A percentile compares a stretch with the other conserved stretches of the same genome.
Conservation (phyloP, 768 basidiomycete species). For the Mycena metata region DNA sequence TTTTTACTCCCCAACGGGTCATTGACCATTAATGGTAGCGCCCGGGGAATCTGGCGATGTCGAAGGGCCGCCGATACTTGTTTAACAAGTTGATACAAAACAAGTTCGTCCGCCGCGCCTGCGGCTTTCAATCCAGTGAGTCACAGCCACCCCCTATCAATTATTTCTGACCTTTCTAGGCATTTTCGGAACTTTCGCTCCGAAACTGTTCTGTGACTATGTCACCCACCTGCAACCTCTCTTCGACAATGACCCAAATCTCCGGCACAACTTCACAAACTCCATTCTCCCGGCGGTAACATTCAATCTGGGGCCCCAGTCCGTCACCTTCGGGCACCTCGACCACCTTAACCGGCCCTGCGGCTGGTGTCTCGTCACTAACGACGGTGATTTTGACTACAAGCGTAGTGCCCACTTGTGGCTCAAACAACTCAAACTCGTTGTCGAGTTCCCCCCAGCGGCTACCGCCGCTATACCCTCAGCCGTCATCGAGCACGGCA, state of each 20-base stretch:
- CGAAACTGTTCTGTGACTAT: slow-evolving; percentile 40
- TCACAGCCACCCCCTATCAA: background rate
- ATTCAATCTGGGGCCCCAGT: slow-evolving; percentile 51
- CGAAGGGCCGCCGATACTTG: too few relatives aligned
- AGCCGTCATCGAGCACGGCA: background rate
- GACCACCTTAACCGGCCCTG: too few relatives aligned
- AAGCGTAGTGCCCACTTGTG: too few relatives aligned
- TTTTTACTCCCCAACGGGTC: background rate
- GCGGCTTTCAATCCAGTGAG: slow-evolving; percentile 41
- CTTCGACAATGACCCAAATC: slow-evolving; percentile 15
- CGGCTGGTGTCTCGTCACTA: too few relatives aligned
- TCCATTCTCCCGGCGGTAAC: slow-evolving; percentile 44
- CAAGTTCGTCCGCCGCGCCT: too few relatives aligned
- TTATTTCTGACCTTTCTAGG: slow-evolving; percentile 16
- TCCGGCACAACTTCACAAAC: slow-evolving; percentile 42
- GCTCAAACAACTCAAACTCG: too few relatives aligned
- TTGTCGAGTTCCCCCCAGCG: slow-evolving; percentile 2
- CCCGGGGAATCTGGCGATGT: slow-evolving; percentile 31
- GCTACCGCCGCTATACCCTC: background rate
- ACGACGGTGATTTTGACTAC: too few relatives aligned
- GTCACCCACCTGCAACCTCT: slow-evolving; percentile 24
- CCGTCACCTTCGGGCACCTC: too few relatives aligned
- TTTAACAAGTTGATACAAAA: too few relatives aligned
- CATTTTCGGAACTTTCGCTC: slow-evolving; percentile 40
- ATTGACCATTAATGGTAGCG: background rate